Evolutionary conservation across 148 eudicot genomes (phyloP), one percentile per base, ranked within the genome.

Genomic region (Chenopodium formosanum): DNA sequence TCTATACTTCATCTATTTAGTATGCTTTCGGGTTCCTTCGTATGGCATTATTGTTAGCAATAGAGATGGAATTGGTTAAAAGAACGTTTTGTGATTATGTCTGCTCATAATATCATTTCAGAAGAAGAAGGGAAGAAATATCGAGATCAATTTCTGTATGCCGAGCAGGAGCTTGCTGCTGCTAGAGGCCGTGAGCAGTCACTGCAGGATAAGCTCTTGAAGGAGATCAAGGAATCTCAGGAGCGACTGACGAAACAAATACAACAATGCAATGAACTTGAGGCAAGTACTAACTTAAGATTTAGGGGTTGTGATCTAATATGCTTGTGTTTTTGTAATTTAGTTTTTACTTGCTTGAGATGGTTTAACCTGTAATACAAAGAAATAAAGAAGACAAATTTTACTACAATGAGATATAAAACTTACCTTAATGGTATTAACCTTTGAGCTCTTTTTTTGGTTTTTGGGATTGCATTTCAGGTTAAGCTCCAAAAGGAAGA

Each of bases 91-190:
- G 52, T 66, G 32, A 29, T 79, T 70, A 73, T 73, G 66, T 31
- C 9, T 76, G n/a, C 17, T 69, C 56, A 14, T 79, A 74, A 14
- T 78, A 74, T 53, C 79, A 81, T 85, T 76, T 81, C 88, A 94
- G 98, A 94, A 83, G 69, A 91, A 40, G 95, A 92, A 85, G 89
- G 89, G 85, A 90, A 86, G 85, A 96, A 87, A 76, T 89, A 90
- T 44, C 89, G 83, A 64, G 95, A 94, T 75, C 90, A 91, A 85
- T 86, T 90, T 70, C 86, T 89, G 27, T 82, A 88, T 79, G 86
- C 91, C 47, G 98, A 96, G 82, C 99, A 96, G 85, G 99, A 94
- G 86, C 93, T 94, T 79, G 99, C 98, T 80, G 99, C 98, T 91
- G 90, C 94, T 40, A 94, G 86, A 85, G 94, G 95, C 19, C 95